Percentiles rank a stretch among this genome's conserved stretches.
Evolutionary conservation across 1,284 basidiomycete species (phyloP).

Genomic region (Coniferiporia weirii): DNA sequence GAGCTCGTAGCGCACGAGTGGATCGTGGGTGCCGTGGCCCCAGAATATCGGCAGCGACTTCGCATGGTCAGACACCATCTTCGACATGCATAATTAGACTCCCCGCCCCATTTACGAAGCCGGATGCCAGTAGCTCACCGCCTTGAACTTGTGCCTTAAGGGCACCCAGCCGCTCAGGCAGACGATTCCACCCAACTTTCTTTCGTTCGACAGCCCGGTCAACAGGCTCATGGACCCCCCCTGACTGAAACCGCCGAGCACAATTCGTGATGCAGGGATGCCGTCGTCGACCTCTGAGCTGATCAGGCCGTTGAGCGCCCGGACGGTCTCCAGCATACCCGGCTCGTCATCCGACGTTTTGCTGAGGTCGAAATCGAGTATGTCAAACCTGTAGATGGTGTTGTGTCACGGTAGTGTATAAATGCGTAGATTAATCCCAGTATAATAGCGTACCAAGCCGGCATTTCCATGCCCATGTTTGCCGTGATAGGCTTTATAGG

Average conservation of each 20-base stretch:
- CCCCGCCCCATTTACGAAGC: neutral
- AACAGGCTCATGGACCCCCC: constrained; percentile 78
- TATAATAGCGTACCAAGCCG: constrained; percentile 51
- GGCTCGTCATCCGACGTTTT: constrained; percentile 63
- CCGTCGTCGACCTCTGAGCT: constrained; percentile 70
- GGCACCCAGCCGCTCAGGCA: constrained; percentile 77
- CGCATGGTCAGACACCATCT: constrained; percentile 57
- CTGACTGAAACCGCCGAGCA: constrained; percentile 87
- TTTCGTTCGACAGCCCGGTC: constrained; percentile 61
- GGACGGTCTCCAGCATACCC: constrained; percentile 64
- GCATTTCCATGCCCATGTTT: constrained; percentile 67
- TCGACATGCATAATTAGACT: neutral
- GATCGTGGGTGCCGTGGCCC: constrained; percentile 81
- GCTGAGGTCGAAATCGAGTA: constrained; percentile 56
- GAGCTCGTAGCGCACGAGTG: constrained; percentile 40
- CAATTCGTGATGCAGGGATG: constrained; percentile 58
- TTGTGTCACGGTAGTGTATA: neutral
- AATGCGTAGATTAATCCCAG: neutral
- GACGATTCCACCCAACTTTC: constrained; percentile 69
- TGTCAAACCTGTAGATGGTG: constrained; percentile 61
- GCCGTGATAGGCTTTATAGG: constrained; percentile 55
- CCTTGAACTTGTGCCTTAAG: constrained; percentile 56
- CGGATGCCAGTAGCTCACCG: constrained; percentile 36
- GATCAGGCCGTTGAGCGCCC: constrained; percentile 65
- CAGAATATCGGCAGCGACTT: constrained; percentile 75